Evolutionary conservation across 306 rosid species (phyloP), one percentile per base, ranked within the genome.

Genomic region (Calophaca sinica): DNA sequence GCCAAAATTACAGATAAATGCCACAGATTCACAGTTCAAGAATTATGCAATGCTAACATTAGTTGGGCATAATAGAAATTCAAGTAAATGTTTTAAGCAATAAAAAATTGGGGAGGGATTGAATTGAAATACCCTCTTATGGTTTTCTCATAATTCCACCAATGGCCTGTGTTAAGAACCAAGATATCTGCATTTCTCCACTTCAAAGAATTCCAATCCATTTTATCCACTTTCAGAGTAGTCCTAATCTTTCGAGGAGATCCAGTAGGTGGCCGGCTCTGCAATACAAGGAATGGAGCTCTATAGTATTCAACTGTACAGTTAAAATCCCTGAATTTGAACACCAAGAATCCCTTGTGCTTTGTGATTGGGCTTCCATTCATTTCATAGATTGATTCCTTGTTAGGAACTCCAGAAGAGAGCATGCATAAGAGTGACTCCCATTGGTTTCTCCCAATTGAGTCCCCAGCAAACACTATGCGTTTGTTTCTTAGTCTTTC

Each of bases 81-180:
- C 48, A 11, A 11, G 51, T 39, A 49, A 33, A 48, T 3, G 50
- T 35, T 35, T 35, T 11, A 11, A 70, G 8, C 9, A 61, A 9
- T 7, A 48, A 62, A 54, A n/a, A 5, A n/a, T 0, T 41, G 3
- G 12, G 62, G 55, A 76, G 44, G 11, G 4, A 35, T 2, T 2
- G 4, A 35, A 68, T 80, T 33, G 44, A 68, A 75, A 79, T 89
- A 90, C 98, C 93, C 98, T 88, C 92, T 84, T n/a, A 91, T 79
- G 60, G 98, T 93, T 80, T 93, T 90, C 88, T 86, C 93, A 36
- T 86, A 86, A 81, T 91, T 93, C 98, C 98, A 93, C 97, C 98
- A 93, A 72, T 89, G 98, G 48, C 98, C 97, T n/a, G 98, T 87
- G 79, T 91, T 91, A 50, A 93, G 89, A 72, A 93, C 81, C 81